Percentiles rank a stretch among this genome's conserved stretches.
Evolutionary conservation across 1,139 yeast species (phyloP).

Genomic region (Saccharomycopsis crataegensis): DNA sequence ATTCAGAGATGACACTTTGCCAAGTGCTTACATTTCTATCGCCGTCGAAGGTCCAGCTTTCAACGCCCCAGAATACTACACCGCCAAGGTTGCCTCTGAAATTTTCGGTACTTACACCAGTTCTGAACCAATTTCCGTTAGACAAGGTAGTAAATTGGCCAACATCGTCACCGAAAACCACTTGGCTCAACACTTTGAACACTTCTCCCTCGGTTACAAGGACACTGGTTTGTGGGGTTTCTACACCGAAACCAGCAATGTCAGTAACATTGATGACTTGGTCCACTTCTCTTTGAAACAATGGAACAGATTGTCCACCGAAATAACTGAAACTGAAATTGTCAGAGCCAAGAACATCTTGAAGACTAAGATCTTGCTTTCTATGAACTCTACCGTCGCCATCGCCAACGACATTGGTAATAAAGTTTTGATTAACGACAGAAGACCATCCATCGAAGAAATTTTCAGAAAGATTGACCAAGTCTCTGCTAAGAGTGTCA

Average conservation of each 20-base stretch:
- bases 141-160: conserved; percentile 82
- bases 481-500: conserved; percentile 51
- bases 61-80: conserved; percentile 55
- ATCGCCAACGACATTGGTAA: conserved; percentile 53
- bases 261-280: conserved; percentile 59
- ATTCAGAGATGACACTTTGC: conserved; percentile 80
- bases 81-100: conserved; percentile 67
- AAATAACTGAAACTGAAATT: conserved; percentile 70
- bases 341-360: conserved; percentile 68
- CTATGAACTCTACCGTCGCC: conserved; percentile 40
- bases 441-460: conserved; percentile 53
- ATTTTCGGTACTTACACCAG: conserved; percentile 57
- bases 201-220: conserved; percentile 64
- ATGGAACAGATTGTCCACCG: conserved; percentile 77
- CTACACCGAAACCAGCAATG: conserved; percentile 55
- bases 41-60: conserved; percentile 68
- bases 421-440: conserved; percentile 53
- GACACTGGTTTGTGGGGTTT: conserved; percentile 84
- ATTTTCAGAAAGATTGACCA: conserved; percentile 56
- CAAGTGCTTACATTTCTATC: conserved; percentile 69
- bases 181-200: conserved; percentile 62
- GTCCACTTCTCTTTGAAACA: conserved; percentile 73
- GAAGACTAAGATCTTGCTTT: conserved; percentile 51
- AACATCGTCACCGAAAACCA: conserved; percentile 66
- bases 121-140: conserved; percentile 45